phyloP scores from a whole-genome alignment of 2,329 filamentous ascomycete genomes.

The Nothopassalora personata region DNA sequence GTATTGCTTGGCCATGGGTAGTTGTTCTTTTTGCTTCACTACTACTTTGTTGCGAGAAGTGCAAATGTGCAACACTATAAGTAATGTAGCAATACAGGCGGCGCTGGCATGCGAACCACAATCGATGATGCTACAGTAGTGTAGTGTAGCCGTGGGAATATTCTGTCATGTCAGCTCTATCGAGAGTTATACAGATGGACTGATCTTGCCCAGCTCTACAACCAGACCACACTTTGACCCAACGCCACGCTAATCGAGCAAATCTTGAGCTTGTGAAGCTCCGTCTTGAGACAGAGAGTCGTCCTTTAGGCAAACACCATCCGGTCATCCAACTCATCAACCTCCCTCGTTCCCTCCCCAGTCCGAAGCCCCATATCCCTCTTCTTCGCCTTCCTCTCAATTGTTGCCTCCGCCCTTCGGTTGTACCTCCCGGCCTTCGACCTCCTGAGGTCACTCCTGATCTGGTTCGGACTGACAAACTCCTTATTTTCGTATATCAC shows the following conservation, averaged over 20 bases:
- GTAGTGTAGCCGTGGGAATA: too few species aligned
- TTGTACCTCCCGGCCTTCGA: constrained; percentile 75
- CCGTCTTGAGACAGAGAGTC: not conserved
- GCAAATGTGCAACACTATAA: too few species aligned
- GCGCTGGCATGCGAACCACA: too few species aligned
- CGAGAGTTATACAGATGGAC: not conserved
- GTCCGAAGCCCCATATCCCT: constrained; percentile 69
- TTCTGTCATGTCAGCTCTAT: not conserved
- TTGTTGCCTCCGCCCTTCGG: constrained; percentile 64
- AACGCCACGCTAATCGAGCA: not conserved
- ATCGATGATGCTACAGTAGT: too few species aligned
- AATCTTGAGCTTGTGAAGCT: not conserved
- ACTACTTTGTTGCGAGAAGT: too few species aligned
- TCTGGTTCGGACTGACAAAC: constrained; percentile 90
- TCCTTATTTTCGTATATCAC: constrained; percentile 98
- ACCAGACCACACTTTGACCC: not conserved
- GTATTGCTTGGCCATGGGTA: too few species aligned
- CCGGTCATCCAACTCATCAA: constrained; percentile 69
- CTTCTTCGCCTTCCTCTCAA: constrained; percentile 69
- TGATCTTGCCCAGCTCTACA: not conserved
- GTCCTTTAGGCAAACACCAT: constrained; percentile 63
- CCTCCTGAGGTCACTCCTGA: constrained; percentile 73
- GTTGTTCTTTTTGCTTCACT: too few species aligned
- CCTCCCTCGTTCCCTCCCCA: constrained; percentile 57
- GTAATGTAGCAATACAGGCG: too few species aligned